Evolutionary conservation across 2,329 filamentous ascomycete species (phyloP).

Genomic region (Colletotrichum graminicola): DNA sequence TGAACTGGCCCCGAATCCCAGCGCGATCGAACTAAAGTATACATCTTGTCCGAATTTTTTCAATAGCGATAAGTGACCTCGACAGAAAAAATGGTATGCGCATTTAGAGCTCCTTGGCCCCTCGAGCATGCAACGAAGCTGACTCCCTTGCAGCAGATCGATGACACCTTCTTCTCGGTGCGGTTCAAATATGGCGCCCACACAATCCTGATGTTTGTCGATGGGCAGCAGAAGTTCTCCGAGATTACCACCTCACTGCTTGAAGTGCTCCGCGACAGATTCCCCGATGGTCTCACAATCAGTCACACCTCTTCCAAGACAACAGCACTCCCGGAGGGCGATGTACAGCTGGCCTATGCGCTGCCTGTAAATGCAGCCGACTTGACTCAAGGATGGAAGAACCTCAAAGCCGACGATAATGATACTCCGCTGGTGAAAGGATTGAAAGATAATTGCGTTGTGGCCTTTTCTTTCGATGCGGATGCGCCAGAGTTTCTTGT

Average conservation of each 20-base stretch:
- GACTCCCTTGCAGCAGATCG: constrained; percentile 45
- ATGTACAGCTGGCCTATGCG: constrained; percentile 60
- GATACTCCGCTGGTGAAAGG: constrained; percentile 58
- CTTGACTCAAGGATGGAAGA: constrained; percentile 62
- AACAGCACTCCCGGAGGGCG: constrained; percentile 55
- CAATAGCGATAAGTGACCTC: not conserved
- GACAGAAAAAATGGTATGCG: constrained; percentile 16
- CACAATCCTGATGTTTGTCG: constrained; percentile 77
- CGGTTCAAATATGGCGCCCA: constrained; percentile 80
- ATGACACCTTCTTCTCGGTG: constrained; percentile 71
- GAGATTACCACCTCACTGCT: constrained; percentile 71
- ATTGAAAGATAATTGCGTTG: constrained; percentile 59
- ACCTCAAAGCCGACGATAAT: constrained; percentile 53
- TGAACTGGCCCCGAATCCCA: not conserved
- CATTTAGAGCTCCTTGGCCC: not conserved
- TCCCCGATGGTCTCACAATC: constrained; percentile 64
- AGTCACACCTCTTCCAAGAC: constrained; percentile 50
- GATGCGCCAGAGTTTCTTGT: constrained; percentile 59
- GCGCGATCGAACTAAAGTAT: not conserved
- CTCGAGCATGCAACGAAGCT: not conserved
- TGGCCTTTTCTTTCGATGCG: constrained; percentile 64
- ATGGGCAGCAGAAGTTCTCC: constrained; percentile 68
- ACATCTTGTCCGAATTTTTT: not conserved
- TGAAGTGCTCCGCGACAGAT: constrained; percentile 67
- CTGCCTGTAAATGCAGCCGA: constrained; percentile 60